Conservation (phyloP, 2,329 filamentous ascomycete species). For the Trichoderma arundinaceum region DNA sequence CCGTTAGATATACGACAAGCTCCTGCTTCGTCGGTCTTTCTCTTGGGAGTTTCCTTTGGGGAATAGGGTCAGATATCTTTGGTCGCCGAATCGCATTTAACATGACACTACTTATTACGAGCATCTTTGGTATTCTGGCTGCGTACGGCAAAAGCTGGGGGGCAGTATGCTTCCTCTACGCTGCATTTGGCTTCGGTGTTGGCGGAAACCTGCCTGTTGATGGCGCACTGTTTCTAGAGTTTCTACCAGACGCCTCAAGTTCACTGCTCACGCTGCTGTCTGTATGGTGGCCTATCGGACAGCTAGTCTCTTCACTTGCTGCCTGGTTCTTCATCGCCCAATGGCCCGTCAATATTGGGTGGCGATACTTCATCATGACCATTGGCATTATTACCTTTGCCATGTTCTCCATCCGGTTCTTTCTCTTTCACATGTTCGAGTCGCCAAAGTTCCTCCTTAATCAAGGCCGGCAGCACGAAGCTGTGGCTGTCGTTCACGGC, state of each 20-base stretch:
- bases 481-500: conserved; percentile 78
- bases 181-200: conserved; percentile 69
- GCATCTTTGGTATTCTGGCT: conserved; percentile 73
- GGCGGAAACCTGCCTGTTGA: conserved; percentile 81
- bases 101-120: conserved; percentile 74
- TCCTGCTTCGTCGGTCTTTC: conserved; percentile 78
- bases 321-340: conserved; percentile 78
- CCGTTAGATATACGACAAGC: conserved; percentile 80
- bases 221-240: conserved; percentile 82
- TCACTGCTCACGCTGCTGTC: conserved; percentile 79
- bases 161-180: conserved; percentile 63
- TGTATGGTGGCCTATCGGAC: conserved; percentile 85
- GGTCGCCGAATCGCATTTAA: conserved; percentile 85
- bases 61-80: conserved; percentile 76
- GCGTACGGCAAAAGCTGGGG: conserved; percentile 73
- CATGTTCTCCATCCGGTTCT: conserved; percentile 81
- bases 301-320: conserved; percentile 72
- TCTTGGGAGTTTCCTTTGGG: conserved; percentile 80
- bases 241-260: conserved; percentile 75
- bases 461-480: conserved; percentile 76
- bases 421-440: conserved; percentile 81
- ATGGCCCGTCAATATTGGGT: conserved; percentile 72
- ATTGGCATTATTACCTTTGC: conserved; percentile 74
- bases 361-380: conserved; percentile 74
- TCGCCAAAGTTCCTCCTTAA: conserved; percentile 84